Base-by-base conservation (phyloP, 345 rosid species). In the Populus pruinosa region DNA sequence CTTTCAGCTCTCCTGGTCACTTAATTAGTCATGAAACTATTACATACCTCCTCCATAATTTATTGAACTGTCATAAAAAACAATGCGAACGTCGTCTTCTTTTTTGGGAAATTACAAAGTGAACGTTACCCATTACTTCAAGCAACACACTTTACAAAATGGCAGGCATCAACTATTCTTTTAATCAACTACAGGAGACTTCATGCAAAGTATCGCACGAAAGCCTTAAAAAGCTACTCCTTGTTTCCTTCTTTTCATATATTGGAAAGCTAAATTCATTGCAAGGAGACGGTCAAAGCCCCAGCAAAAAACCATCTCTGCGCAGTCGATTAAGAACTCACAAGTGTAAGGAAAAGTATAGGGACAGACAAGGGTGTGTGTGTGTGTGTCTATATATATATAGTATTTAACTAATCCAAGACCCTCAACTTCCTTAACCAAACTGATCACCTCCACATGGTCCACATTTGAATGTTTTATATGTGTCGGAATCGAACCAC, bases 221-320 rank as follows among this genome's bases (percentile, higher is more conserved):
- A 14, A 44, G 5, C 73, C 53, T 29, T 71, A 61, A 5, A 11
- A 25, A 67, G 61, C 65, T 14, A 62, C 39, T 36, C 38, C 8
- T 81, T 61, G 61, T 64, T 9, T 62, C 11, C 0, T 5, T 20
- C 21, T 31, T 44, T 0, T 44, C 50, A 12, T 44, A 44, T 14
- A 43, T n/a, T 2, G n/a, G 56, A 21, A 44, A 50, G 50, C 70
- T 61, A 35, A 9, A 73, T 75, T 79, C 80, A 66, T 79, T 72
- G 82, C 64, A 80, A 67, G 75, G 47, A 68, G 82, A 80, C 78
- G 63, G 56, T 41, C 79, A 65, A 77, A 65, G 39, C 5, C 67
- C 59, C 63, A 17, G 41, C 71, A 14, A 31, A 33, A 72, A 74
- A 43, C 29, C 72, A 71, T 43, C 39, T 44, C 44, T 25, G 69